phyloP scores from a whole-genome alignment of 176 grass and related monocot species.

The Phyllostachys edulis region DNA sequence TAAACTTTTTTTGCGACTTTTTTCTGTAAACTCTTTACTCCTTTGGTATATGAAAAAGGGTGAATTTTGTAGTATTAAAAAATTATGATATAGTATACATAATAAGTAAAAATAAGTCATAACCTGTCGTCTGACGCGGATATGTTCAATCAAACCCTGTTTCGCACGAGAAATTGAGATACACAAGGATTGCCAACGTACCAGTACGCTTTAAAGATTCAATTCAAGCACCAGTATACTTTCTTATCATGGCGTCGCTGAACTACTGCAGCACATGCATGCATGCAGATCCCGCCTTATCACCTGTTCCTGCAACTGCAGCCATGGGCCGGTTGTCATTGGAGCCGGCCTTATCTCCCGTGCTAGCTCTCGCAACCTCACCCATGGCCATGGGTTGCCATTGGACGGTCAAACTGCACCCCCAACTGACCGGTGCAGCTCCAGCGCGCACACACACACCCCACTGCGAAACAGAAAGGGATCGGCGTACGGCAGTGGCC shows the following conservation, averaged over 20 bases:
- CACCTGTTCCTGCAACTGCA: background rate
- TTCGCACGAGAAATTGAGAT: background rate
- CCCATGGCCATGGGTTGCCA: background rate
- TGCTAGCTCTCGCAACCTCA: background rate
- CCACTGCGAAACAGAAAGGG: background rate
- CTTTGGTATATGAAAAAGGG: background rate
- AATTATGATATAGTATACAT: background rate
- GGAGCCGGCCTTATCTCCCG: background rate
- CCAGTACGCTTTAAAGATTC: background rate
- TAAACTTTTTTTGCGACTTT: background rate
- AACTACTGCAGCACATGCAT: background rate
- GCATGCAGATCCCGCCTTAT: background rate
- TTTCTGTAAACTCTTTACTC: background rate
- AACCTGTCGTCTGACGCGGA: background rate
- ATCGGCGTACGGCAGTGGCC: too few species aligned
- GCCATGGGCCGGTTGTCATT: background rate
- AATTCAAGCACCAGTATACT: too few species aligned
- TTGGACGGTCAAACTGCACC: constrained; percentile 45
- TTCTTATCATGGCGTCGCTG: background rate
- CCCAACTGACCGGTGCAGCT: constrained; percentile 24
- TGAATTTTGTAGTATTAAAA: background rate
- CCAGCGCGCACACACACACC: background rate
- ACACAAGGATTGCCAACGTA: background rate
- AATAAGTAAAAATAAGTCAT: background rate
- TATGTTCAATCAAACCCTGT: background rate